Percentiles rank a stretch among this genome's conserved stretches.
phyloP scores from a whole-genome alignment of 2,329 filamentous ascomycete species.

The Daldinia eschscholtzii region DNA sequence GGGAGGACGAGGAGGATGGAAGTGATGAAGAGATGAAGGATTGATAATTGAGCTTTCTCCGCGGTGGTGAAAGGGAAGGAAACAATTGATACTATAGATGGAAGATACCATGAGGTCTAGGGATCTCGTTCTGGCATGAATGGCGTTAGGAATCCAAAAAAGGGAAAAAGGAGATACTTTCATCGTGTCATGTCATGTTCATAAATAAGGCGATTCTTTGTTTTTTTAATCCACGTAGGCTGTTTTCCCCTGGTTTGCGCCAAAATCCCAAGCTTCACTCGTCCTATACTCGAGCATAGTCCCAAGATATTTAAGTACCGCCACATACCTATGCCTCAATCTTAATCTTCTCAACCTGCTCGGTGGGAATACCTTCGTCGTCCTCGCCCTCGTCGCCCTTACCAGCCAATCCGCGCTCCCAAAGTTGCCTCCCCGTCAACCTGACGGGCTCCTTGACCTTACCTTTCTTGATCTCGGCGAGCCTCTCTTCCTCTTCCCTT shows the following conservation, averaged over 20 bases:
- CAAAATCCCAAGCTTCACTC: conserved; percentile 46
- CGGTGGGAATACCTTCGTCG: conserved; percentile 66
- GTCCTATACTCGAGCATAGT: conserved; percentile 27
- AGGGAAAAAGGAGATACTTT: conserved; percentile 16
- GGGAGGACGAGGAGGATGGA: conserved; percentile 59
- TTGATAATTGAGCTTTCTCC: conserved; percentile 34
- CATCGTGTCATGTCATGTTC: conserved; percentile 18
- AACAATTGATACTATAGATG: conserved; percentile 30
- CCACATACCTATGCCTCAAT: conserved; percentile 65
- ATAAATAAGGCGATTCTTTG: conserved; percentile 27
- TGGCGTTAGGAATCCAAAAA: conserved; percentile 49
- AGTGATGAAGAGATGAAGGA: conserved; percentile 71
- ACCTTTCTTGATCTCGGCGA: conserved; percentile 85
- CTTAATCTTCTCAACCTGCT: conserved; percentile 78
- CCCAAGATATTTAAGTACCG: conserved; percentile 3
- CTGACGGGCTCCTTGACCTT: conserved; percentile 79
- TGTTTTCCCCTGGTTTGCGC: conserved; percentile 35
- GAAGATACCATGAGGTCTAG: conserved; percentile 45
- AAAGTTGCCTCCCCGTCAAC: conserved; percentile 80
- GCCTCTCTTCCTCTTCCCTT: conserved; percentile 79
- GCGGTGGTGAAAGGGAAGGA: conserved; percentile 8
- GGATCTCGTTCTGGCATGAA: conserved; percentile 45
- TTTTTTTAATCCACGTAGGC: conserved; percentile 23
- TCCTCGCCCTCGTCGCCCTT: conserved; percentile 77
- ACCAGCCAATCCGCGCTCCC: conserved; percentile 79